Base-by-base conservation (phyloP, 805 yeast species). In the Cyberlindnera xishuangbannaensis region DNA sequence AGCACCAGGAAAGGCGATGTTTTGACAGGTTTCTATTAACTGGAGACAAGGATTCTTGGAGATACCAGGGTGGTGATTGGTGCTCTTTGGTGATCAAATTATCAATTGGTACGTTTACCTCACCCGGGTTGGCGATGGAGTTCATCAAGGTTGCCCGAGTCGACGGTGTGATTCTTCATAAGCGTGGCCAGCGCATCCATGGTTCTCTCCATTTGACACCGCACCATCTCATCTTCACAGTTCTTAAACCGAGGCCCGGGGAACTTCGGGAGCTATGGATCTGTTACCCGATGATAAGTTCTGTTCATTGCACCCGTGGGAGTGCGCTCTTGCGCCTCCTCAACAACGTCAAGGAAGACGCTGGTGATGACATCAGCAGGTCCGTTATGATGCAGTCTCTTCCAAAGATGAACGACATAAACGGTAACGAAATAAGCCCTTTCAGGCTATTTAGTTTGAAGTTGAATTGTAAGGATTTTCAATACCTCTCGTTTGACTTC, bases 251-350 rank as follows among this genome's bases (percentile, higher is more conserved):
- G 24, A 36, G 29, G 30, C 43, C 43, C 19, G 37, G 41, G 1
- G 43, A 38, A 19, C 27, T 43, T 15, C 64, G 76, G 37, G 97
- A 92, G 55, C 73, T 85, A 19, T 92, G 97, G 98, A 70, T 86
- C 19, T 82, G 95, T 39, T 90, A 86, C 56, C 96, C 97, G 1
- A 73, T 87, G 42, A 77, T 88, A 29, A 75, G 81, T 2, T 71
- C 42, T 8, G 47, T 39, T 5, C 13, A 36, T 11, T 71, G 45
- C 74, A 54, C 62, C 72, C 40, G 56, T 72, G 88, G 42, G 56
- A 81, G 34, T 62, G 77, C 43, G 1, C 48, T 56, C 32, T 42
- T 55, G 30, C 49, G 47, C 28, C 42, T 49, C 33, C 44, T 44
- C 19, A 33, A 16, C 23, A 33, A 23, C 14, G 39, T 24, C 4